Evolutionary conservation across 345 rosid species (phyloP).

Genomic region (Brassica juncea): DNA sequence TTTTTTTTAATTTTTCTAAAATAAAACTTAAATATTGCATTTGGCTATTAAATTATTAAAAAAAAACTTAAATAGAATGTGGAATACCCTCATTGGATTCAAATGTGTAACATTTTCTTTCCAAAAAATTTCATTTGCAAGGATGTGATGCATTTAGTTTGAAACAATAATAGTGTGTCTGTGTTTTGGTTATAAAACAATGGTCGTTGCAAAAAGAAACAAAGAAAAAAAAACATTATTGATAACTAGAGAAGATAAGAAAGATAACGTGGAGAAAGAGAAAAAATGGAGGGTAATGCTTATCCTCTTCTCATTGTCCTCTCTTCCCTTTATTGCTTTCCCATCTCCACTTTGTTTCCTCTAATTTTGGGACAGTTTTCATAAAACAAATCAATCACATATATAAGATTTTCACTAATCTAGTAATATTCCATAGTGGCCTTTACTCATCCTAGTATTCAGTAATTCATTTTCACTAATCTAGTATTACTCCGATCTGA

Average conservation of each 20-base stretch:
- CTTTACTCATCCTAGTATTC: neutral
- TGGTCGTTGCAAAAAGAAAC: neutral
- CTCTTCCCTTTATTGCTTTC: slow-evolving; percentile 28
- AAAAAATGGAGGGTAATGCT: slow-evolving; percentile 27
- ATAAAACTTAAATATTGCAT: neutral
- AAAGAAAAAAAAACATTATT: neutral
- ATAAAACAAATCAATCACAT: neutral
- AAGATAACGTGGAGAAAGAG: slow-evolving; percentile 36
- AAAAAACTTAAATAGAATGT: neutral
- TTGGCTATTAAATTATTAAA: neutral
- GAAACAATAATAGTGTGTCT: slow-evolving; percentile 1
- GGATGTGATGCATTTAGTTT: slow-evolving; percentile 3
- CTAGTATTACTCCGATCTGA: neutral
- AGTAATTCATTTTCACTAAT: neutral
- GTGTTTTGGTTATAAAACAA: neutral
- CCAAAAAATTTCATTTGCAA: neutral
- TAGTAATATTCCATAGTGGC: neutral
- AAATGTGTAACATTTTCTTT: neutral
- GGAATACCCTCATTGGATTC: neutral
- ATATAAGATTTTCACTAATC: neutral
- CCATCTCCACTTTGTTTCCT: slow-evolving; percentile 32
- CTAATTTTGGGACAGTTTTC: neutral
- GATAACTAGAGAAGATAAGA: slow-evolving; percentile 9
- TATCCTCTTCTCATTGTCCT: slow-evolving; percentile 33
- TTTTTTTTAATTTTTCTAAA: neutral